A percentile compares a stretch with the other conserved stretches of the same genome.
phyloP scores from a whole-genome alignment of 2,329 filamentous ascomycete genomes.

The Coleophoma eucalyptorum region DNA sequence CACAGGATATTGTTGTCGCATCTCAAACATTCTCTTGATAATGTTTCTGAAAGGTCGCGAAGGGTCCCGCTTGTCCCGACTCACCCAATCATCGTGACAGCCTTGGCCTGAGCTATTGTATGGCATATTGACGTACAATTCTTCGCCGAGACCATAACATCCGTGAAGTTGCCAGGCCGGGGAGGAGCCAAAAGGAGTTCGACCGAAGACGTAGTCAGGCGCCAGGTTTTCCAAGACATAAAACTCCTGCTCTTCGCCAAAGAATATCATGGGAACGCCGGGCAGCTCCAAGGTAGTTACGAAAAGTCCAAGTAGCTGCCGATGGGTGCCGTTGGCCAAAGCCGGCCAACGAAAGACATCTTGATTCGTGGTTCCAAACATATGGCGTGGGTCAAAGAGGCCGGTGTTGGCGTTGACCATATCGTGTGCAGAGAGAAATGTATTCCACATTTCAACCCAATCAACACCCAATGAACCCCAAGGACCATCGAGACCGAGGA shows the following conservation, averaged over 20 bases:
- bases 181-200: conserved; percentile 57
- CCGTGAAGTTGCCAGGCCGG: conserved; percentile 62
- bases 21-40: conserved; percentile 57
- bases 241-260: conserved; percentile 63
- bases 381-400: conserved; percentile 58
- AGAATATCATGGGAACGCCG: conserved; percentile 56
- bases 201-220: conserved; percentile 60
- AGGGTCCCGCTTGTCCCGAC: conserved; percentile 57
- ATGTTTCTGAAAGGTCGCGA: conserved; percentile 56
- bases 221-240: conserved; percentile 62
- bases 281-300: conserved; percentile 56
- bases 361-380: conserved; percentile 59
- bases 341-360: conserved; percentile 65
- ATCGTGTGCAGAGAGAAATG: conserved; percentile 54
- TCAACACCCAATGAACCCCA: conserved; percentile 34
- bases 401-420: conserved; percentile 57
- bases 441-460: conserved; percentile 48
- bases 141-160: conserved; percentile 52
- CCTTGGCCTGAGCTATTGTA: conserved; percentile 47
- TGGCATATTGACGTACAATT: conserved; percentile 55
- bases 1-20: conserved; percentile 50
- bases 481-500: conserved; percentile 51
- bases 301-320: conserved; percentile 54
- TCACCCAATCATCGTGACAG: conserved; percentile 45
- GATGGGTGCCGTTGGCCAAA: conserved; percentile 50